These are phyloP conservation scores for Inosperma sp. DNA, from an alignment of 768 basidiomycete genomes.

Conservation along the genomic window DNA sequence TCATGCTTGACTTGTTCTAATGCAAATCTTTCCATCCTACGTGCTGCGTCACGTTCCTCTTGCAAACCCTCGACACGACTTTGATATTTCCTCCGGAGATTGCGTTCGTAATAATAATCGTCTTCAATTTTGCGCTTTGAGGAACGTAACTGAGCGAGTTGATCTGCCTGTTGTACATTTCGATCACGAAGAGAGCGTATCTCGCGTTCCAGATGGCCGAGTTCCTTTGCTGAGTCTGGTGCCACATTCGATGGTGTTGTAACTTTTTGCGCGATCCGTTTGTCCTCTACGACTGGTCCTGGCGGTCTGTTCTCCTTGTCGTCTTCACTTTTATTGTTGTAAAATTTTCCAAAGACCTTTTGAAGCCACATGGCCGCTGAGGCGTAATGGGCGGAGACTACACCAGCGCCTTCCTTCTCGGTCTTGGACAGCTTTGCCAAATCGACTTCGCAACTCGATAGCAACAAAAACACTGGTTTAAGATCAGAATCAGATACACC, in stretches of 20 bases:
- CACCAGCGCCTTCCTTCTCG: slow-evolving; percentile 20
- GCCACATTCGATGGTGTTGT: background rate
- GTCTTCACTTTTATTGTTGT: background rate
- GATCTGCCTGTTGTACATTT: slow-evolving; percentile 23
- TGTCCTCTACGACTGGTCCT: background rate
- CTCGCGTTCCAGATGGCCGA: slow-evolving; percentile 31
- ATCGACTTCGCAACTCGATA: slow-evolving; percentile 52
- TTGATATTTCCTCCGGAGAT: slow-evolving; percentile 34
- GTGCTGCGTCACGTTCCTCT: slow-evolving; percentile 29
- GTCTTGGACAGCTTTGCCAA: slow-evolving; percentile 33
- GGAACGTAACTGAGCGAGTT: slow-evolving; percentile 31
- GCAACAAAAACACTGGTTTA: slow-evolving; percentile 48
- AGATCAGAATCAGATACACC: slow-evolving; percentile 35
- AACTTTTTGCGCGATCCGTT: background rate
- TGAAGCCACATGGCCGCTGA: slow-evolving; percentile 44
- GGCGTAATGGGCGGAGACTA: slow-evolving; percentile 33
- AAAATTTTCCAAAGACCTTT: slow-evolving; percentile 40
- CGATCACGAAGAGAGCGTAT: slow-evolving; percentile 36
- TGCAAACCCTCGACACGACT: slow-evolving; percentile 30
- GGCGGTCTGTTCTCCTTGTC: background rate
- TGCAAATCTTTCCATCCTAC: slow-evolving; percentile 28
- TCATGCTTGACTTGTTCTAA: slow-evolving; percentile 28
- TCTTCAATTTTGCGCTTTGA: slow-evolving; percentile 46
- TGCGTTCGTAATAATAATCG: slow-evolving; percentile 30
- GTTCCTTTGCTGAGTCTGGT: slow-evolving; percentile 4